Evolutionary conservation across 768 basidiomycete species (phyloP), one percentile per base, ranked within the genome.

Genomic region (Collybia nuda): DNA sequence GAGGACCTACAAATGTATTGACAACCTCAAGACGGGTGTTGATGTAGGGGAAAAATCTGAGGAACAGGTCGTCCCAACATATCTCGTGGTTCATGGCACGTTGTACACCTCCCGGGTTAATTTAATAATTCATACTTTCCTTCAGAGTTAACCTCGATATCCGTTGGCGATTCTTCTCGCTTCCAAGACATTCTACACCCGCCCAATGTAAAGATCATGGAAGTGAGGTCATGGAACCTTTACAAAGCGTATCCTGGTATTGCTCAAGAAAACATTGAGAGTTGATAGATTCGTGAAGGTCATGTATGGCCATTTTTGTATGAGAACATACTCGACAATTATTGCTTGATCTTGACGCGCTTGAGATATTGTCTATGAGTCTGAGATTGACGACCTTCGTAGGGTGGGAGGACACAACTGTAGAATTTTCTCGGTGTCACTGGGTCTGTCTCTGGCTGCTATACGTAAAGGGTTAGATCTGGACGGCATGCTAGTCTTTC

Each of bases 221-320:
- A 72, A 49, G 42, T 47, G 38, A 66, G 75, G 32, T 55, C 49
- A 26, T 81, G 78, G 78, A 60, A 66, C 7, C 45, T 81, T 44
- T 76, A 79, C 59, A 71, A 72, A 15, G 73, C 77, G 3, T 81
- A 77, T 61, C 75, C 77, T 21, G 68, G 71, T 39, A 55, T 79
- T 36, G 70, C 75, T 12, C 76, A 78, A 55, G 68, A 67, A 19
- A 71, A 74, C 50, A n/a, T 65, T 8, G 19, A 32, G 26, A 12
- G 24, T 29, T 43, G 38, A 55, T 26, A 3, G 3, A 26, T 3
- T 7, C 7, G 4, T 32, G 32, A 32, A 32, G 32, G 3, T 32
- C 3, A 11, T 32, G 14, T 14, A 32, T 26, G 24, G 7, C 24
- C 24, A 26, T 26, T 26, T 26, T 7, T 26, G 24, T 26, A 26